phyloP scores from a whole-genome alignment of 2,329 filamentous ascomycete species.

The Beauveria sp. region DNA sequence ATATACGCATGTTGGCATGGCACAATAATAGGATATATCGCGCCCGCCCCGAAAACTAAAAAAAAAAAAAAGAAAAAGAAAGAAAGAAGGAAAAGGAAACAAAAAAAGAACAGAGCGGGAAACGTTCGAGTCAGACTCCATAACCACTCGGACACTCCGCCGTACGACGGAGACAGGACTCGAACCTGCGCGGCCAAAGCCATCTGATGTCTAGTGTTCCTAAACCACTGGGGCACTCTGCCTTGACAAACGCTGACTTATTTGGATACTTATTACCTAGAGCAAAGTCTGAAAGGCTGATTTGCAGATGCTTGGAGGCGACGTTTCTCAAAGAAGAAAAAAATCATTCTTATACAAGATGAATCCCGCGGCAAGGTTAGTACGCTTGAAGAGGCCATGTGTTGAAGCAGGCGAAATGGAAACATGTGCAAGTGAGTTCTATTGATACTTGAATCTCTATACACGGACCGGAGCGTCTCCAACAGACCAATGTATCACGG shows the following conservation, averaged over 20 bases:
- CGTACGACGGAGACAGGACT: conserved; percentile 6
- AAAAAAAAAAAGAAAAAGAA: not conserved
- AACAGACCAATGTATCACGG: not conserved
- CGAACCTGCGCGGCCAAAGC: conserved; percentile 4
- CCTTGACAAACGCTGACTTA: not conserved
- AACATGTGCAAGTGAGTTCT: no score
- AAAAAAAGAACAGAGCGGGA: not conserved
- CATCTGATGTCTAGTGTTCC: not conserved
- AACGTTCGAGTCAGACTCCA: not conserved
- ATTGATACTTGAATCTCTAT: not conserved
- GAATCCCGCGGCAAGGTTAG: no score
- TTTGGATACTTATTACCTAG: no score
- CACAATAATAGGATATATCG: no score
- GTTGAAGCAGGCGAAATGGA: no score
- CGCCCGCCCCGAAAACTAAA: no score
- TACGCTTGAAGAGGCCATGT: no score
- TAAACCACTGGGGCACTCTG: conserved; percentile 1
- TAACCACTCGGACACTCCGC: conserved; percentile 8
- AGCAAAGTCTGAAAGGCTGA: no score
- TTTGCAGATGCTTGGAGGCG: no score
- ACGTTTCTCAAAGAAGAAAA: no score
- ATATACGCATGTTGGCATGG: no score
- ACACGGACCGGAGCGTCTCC: not conserved
- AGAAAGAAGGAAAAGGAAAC: not conserved
- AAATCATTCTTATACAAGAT: no score